A percentile compares a stretch with the other conserved stretches of the same genome.
Evolutionary conservation across 257 asterid genomes (phyloP).

Genomic region (Fraxinus americana): DNA sequence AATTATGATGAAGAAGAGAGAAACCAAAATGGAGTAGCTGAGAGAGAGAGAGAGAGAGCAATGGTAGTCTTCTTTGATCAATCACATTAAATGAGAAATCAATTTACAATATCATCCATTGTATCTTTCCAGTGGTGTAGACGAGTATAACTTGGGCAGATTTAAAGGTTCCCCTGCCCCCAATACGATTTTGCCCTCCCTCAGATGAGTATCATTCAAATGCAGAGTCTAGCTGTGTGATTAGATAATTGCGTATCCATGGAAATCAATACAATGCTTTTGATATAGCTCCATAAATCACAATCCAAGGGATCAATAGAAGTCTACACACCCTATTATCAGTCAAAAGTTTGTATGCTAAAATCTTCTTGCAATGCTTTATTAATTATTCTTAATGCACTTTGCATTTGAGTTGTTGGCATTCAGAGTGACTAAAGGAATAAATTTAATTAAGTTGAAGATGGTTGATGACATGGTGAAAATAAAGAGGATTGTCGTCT

Average conservation of each 20-base stretch:
- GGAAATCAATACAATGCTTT: background rate
- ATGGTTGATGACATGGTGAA: conserved; percentile 2
- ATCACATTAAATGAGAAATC: too few species aligned
- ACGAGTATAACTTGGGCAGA: background rate
- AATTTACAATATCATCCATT: too few species aligned
- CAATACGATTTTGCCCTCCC: too few species aligned
- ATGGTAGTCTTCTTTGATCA: too few species aligned
- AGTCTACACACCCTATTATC: too few species aligned
- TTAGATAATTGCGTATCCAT: background rate
- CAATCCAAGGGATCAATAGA: too few species aligned
- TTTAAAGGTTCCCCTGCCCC: background rate
- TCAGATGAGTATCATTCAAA: background rate
- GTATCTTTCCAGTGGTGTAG: too few species aligned
- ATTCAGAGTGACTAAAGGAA: background rate
- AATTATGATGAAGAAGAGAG: too few species aligned
- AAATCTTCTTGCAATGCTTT: background rate
- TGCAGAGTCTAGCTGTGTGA: background rate
- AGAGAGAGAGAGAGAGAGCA: too few species aligned
- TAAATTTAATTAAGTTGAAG: conserved; percentile 5
- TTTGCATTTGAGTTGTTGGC: conserved; percentile 12
- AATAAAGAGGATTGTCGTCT: conserved; percentile 6
- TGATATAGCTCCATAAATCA: background rate
- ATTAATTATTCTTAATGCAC: conserved; percentile 4
- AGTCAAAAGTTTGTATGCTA: background rate
- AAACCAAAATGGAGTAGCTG: too few species aligned